phyloP scores from a whole-genome alignment of 805 yeast species.

The Ogataea trehaloabstinens region DNA sequence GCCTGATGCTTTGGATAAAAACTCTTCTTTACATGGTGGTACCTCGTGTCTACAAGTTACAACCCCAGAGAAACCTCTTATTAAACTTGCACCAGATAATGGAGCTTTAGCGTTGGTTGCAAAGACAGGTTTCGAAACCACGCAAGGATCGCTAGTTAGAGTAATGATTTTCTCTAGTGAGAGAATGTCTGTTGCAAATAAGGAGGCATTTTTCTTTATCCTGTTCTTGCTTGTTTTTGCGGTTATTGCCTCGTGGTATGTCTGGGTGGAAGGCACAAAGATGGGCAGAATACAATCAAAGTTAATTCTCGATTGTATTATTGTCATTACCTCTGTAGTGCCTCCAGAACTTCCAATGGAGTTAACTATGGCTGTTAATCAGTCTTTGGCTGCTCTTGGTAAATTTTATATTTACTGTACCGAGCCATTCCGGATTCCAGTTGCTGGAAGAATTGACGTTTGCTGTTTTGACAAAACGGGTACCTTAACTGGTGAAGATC shows the following conservation, averaged over 20 bases:
- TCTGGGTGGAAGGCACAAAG: conserved; percentile 95
- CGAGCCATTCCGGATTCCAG: conserved; percentile 96
- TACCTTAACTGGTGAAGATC: conserved; percentile 94
- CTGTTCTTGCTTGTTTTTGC: conserved; percentile 88
- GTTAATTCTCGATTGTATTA: conserved; percentile 89
- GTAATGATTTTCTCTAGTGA: conserved; percentile 97
- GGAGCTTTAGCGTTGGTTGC: conserved; percentile 91
- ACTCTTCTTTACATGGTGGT: conserved; percentile 90
- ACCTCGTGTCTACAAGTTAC: conserved; percentile 93
- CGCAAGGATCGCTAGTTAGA: conserved; percentile 96
- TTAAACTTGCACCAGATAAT: conserved; percentile 74
- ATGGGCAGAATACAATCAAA: conserved; percentile 95
- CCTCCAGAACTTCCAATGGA: conserved; percentile 99
- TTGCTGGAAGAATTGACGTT: conserved; percentile 96
- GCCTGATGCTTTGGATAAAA: conserved; percentile 82
- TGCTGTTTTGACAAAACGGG: conserved; percentile 99
- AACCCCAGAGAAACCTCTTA: conserved; percentile 48
- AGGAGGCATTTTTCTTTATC: conserved; percentile 90
- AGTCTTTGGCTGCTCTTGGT: conserved; percentile 81
- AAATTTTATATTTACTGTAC: conserved; percentile 93
- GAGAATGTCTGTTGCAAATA: conserved; percentile 93
- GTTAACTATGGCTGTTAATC: conserved; percentile 95
- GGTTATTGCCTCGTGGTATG: conserved; percentile 93
- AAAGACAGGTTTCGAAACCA: conserved; percentile 97
- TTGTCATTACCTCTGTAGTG: conserved; percentile 94